These are phyloP conservation scores for Haematococcus lacustris DNA, from an alignment of 139 green algal genomes.

Conservation along the genomic window DNA sequence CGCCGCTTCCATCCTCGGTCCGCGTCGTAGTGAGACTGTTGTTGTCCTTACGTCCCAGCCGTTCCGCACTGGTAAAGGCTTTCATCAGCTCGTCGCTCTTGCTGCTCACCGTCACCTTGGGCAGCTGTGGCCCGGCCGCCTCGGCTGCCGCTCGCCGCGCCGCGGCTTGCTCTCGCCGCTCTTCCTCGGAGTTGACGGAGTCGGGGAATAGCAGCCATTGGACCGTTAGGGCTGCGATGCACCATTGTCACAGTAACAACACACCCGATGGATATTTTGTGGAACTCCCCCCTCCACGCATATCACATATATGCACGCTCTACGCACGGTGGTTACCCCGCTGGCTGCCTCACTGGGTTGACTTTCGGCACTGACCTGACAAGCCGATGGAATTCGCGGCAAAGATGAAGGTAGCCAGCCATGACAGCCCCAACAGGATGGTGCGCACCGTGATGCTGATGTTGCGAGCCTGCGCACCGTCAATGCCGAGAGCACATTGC, in stretches of 20 bases:
- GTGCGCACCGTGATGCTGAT: slow-evolving; percentile 67
- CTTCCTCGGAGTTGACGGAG: slow-evolving; percentile 25
- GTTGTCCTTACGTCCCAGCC: too few relatives aligned
- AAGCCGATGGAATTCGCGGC: slow-evolving; percentile 54
- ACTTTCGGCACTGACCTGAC: slow-evolving; percentile 15
- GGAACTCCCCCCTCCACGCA: neutral
- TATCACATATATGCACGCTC: neutral
- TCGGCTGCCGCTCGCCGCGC: neutral
- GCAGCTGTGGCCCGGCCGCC: slow-evolving; percentile 30
- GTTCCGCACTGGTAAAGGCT: slow-evolving; percentile 15
- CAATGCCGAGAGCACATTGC: too few relatives aligned
- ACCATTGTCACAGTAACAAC: neutral
- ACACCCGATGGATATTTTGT: neutral
- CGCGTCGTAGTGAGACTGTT: too few relatives aligned
- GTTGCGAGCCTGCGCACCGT: slow-evolving; percentile 37
- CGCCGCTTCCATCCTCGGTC: too few relatives aligned
- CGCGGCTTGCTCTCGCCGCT: neutral
- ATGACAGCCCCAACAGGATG: slow-evolving; percentile 57
- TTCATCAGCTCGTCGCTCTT: slow-evolving; percentile 20
- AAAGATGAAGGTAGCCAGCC: slow-evolving; percentile 70
- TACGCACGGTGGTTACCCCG: neutral
- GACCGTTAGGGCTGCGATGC: slow-evolving; percentile 33
- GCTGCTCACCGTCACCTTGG: slow-evolving; percentile 27
- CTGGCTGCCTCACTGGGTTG: neutral
- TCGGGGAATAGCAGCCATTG: slow-evolving; percentile 45